Percentiles rank a stretch among this genome's conserved stretches.
Evolutionary conservation across 116 monocot species (phyloP).

Genomic region (Papilionanthe hybrid): DNA sequence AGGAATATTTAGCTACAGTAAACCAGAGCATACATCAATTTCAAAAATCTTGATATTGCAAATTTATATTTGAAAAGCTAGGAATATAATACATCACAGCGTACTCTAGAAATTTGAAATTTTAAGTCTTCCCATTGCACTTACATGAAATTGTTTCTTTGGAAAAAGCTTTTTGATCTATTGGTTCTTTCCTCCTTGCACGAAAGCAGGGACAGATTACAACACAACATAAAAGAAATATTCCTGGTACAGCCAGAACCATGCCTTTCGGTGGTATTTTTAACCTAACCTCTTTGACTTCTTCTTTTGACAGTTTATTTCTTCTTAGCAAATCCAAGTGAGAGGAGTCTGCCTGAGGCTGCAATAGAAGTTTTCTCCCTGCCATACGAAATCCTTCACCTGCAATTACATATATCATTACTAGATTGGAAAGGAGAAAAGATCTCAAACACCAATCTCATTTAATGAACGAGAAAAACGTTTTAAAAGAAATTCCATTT

Average conservation of each 20-base stretch:
- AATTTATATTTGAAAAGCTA: not conserved
- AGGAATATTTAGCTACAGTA: not conserved
- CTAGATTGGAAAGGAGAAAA: not conserved
- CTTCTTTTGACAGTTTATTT: not conserved
- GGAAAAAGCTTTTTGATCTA: constrained; percentile 18
- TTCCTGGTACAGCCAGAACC: constrained; percentile 28
- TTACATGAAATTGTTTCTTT: constrained; percentile 28
- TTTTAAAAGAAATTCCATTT: not conserved
- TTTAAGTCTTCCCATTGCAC: not conserved
- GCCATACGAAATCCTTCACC: constrained; percentile 6
- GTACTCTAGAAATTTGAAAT: not conserved
- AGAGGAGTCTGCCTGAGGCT: constrained; percentile 3
- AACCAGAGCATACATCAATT: not conserved
- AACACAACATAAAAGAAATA: constrained; percentile 28
- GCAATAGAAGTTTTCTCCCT: constrained; percentile 28
- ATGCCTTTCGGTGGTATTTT: constrained; percentile 3
- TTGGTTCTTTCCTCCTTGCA: constrained; percentile 24
- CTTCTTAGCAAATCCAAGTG: constrained; percentile 6
- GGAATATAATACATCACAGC: not conserved
- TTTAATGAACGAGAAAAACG: not conserved
- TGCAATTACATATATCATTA: constrained; percentile 1
- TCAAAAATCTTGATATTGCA: not conserved
- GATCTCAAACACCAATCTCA: constrained; percentile 2
- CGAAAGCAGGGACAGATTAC: constrained; percentile 40
- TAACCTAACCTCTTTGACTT: constrained; percentile 7